phyloP scores from a whole-genome alignment of 805 yeast species.

The Ogataea neopini region DNA sequence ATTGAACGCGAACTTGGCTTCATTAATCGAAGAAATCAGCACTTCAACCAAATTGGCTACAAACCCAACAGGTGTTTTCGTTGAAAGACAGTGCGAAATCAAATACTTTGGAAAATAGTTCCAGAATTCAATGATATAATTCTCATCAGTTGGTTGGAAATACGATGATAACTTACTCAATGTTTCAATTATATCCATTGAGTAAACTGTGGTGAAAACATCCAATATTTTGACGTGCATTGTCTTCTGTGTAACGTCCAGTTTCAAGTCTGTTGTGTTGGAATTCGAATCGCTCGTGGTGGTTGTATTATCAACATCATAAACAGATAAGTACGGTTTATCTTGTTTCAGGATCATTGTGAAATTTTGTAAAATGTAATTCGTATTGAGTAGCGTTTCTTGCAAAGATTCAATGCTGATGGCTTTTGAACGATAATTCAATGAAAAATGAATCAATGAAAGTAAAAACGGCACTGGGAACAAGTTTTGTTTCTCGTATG shows the following conservation, averaged over 20 bases:
- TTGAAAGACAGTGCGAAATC: slow-evolving; percentile 45
- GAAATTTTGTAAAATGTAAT: slow-evolving; percentile 27
- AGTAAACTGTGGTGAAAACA: slow-evolving; percentile 48
- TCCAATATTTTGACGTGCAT: slow-evolving; percentile 51
- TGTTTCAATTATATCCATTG: slow-evolving; percentile 58
- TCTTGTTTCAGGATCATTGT: slow-evolving; percentile 33
- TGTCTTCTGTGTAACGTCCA: slow-evolving; percentile 33
- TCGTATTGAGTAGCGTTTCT: slow-evolving; percentile 29
- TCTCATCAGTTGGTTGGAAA: slow-evolving; percentile 26
- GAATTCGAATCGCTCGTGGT: slow-evolving; percentile 17
- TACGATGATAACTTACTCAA: slow-evolving; percentile 34
- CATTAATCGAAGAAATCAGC: slow-evolving; percentile 43
- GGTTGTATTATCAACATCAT: slow-evolving; percentile 11
- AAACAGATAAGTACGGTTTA: slow-evolving; percentile 24
- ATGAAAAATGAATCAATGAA: slow-evolving; percentile 53
- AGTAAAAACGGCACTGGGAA: slow-evolving; percentile 61
- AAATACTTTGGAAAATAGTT: slow-evolving; percentile 36
- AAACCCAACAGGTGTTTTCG: slow-evolving; percentile 53
- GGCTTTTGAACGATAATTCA: slow-evolving; percentile 65
- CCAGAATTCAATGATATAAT: slow-evolving; percentile 36
- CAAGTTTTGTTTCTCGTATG: slow-evolving; percentile 21
- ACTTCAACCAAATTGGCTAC: slow-evolving; percentile 56
- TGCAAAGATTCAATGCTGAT: slow-evolving; percentile 42
- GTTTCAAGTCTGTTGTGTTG: slow-evolving; percentile 21
- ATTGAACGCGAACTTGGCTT: slow-evolving; percentile 33